These are phyloP conservation scores for Lentinus polychrous DNA, from an alignment of 1,284 basidiomycete genomes.

Conservation along the genomic window DNA sequence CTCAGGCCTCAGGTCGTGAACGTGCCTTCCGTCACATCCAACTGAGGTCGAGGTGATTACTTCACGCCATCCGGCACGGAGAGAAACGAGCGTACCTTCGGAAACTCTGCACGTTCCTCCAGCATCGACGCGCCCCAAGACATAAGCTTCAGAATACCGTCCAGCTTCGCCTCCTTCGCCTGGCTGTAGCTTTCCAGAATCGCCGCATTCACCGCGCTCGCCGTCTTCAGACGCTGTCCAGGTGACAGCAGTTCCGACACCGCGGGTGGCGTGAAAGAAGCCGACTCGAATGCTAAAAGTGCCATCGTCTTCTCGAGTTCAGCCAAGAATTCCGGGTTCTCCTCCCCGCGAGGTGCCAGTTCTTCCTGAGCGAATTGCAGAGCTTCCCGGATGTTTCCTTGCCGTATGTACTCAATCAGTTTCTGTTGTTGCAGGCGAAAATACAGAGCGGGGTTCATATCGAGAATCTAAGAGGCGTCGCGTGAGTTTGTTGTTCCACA, in stretches of 20 bases:
- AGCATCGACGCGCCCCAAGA: constrained; percentile 85
- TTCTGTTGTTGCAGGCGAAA: constrained; percentile 94
- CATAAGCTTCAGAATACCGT: constrained; percentile 79
- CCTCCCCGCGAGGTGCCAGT: constrained; percentile 90
- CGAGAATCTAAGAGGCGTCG: constrained; percentile 68
- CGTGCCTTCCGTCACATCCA: constrained; percentile 24
- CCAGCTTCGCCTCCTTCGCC: constrained; percentile 87
- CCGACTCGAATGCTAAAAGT: constrained; percentile 83
- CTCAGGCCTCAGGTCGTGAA: constrained; percentile 11
- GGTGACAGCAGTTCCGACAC: constrained; percentile 79
- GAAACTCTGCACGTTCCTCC: constrained; percentile 69
- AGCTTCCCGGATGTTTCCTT: constrained; percentile 74
- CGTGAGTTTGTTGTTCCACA: constrained; percentile 10
- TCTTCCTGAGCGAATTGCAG: constrained; percentile 89
- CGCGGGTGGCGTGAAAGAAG: constrained; percentile 51
- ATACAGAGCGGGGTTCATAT: constrained; percentile 85
- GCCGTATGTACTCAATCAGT: constrained; percentile 90
- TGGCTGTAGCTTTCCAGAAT: constrained; percentile 90
- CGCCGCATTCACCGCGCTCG: constrained; percentile 91
- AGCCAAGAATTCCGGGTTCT: constrained; percentile 87
- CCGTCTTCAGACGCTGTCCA: constrained; percentile 86
- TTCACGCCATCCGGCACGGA: not conserved
- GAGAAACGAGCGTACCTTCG: constrained; percentile 41
- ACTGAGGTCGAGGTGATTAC: constrained; percentile 10
- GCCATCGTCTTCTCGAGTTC: constrained; percentile 97